Evolutionary conservation across 169 alveolate genomes (phyloP).

Genomic region (Fabrea salina): DNA sequence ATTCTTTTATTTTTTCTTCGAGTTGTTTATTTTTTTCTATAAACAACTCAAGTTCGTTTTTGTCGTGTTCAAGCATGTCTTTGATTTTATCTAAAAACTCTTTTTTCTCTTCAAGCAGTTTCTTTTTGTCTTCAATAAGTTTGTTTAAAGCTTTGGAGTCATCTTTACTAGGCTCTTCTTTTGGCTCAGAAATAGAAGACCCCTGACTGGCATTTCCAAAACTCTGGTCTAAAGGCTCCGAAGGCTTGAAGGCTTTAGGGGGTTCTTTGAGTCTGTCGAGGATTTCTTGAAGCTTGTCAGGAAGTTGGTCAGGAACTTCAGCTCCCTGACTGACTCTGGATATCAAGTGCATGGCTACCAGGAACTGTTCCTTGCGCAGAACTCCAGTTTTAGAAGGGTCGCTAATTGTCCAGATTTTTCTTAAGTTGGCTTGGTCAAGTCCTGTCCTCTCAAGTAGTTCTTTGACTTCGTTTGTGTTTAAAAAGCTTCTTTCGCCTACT

Average conservation of each 20-base stretch:
- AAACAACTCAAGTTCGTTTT: background rate
- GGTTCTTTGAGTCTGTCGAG: background rate
- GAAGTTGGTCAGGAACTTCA: constrained; percentile 22
- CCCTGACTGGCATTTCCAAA: too few relatives aligned
- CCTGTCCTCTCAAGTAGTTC: background rate
- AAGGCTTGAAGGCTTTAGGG: too few relatives aligned
- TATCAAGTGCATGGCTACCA: constrained; percentile 36
- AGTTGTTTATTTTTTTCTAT: constrained; percentile 4
- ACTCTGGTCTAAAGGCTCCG: too few relatives aligned
- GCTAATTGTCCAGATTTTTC: constrained; percentile 28
- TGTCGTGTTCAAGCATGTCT: background rate
- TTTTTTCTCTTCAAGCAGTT: background rate
- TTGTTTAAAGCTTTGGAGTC: too few relatives aligned
- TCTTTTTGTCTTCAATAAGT: background rate
- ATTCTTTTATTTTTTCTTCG: constrained; percentile 1
- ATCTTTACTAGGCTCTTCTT: too few relatives aligned
- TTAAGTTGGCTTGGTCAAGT: background rate
- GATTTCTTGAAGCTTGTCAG: background rate
- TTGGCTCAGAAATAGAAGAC: too few relatives aligned
- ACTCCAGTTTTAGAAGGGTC: constrained; percentile 32
- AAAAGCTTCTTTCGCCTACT: constrained; percentile 23
- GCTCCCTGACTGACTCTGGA: background rate
- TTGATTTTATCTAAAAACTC: background rate
- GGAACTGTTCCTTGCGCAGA: constrained; percentile 4
- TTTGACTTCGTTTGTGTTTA: constrained; percentile 31